Evolutionary conservation across 306 rosid species (phyloP), one percentile per base, ranked within the genome.

Genomic region (Fragaria ananassa): DNA sequence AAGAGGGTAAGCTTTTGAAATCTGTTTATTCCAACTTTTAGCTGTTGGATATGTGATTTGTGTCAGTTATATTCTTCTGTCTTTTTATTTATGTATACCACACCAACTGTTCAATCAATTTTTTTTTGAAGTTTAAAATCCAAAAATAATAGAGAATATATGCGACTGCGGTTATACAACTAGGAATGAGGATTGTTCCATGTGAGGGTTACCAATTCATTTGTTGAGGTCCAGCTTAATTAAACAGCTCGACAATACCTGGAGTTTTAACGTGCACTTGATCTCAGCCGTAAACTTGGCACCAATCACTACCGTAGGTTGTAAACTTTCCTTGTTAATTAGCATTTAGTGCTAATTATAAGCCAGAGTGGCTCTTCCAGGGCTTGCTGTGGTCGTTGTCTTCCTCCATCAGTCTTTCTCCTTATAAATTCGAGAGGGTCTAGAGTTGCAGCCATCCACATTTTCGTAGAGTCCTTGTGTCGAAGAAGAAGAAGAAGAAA

Each of bases 351-450:
- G 19, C 72, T 73, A 50, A 78, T 69, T 77, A 78, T 12, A 45
- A 63, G 81, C 83, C 87, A 88, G 85, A 65, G 85, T 80, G 88
- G 80, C 82, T 70, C 51, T 35, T 73, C 51, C 23, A 12, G 42
- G 6, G 34, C 53, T 21, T n/a, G 11, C 46, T 45, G 29, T 54
- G 41, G 45, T 7, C 19, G 53, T 37, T 58, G 34, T 39, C 39
- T 14, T 27, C 44, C 57, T 25, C 19, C 46, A 8, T 58, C 17
- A 17, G 10, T 19, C 50, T 18, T 60, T 29, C 65, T 23, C 42
- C 3, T 11, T 77, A 73, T 76, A 76, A 72, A 66, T 14, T 9
- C 2, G 34, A 41, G 61, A 73, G 56, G 56, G 10, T 10, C 4
- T 0, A 42, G 50, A 0, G 56, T 31, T 17, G 69, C 69, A 17